Evolutionary conservation across 1,284 basidiomycete species (phyloP), one percentile per base, ranked within the genome.

Genomic region (Wolfiporia cocos): DNA sequence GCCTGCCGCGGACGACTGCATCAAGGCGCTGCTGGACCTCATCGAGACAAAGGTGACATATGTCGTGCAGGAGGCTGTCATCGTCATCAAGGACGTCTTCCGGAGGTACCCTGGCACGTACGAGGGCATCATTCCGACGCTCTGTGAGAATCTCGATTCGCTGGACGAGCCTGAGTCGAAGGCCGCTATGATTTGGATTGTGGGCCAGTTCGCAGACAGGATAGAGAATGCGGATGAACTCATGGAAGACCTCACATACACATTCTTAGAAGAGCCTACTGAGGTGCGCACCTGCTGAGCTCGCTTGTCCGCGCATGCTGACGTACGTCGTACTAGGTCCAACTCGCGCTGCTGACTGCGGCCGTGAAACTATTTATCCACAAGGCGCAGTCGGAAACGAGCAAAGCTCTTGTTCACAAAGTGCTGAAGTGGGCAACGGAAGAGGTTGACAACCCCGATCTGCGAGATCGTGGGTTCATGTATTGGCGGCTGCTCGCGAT

Each of bases 81-180:
- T 99, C 43, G 95, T 99, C 45, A 95, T 91, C 69, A 97, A 93
- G 66, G 96, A 99, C 62, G 91, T 99, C 56, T 98, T 99, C 76
- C 78, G 96, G 49, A 80, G 93, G 52, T 99, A 99, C 66, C 96
- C 96, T 17, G 92, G 94, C 45, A 87, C 81, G 63, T 99, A 99
- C 64, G 94, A 98, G 66, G 88, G 86, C 34, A 86, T 99, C 56
- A 97, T 99, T 39, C 89, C 91, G 0, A 89, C 76, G 15, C 71
- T 99, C 14, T 99, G 94, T 64, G 84, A 92, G 58, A 86, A 97
- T 61, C 73, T 99, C 26, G 95, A 98, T 56, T 74, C 77, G 15
- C 68, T 99, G 34, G 95, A 99, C 55, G 95, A 98, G 62, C 88
- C 95, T 0, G 95, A 99, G 63, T 86, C 94, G 2, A 97, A 97